A percentile compares a stretch with the other conserved stretches of the same genome.
Conservation (phyloP, 139 green algal genomes). For the Chlorella sp. region DNA sequence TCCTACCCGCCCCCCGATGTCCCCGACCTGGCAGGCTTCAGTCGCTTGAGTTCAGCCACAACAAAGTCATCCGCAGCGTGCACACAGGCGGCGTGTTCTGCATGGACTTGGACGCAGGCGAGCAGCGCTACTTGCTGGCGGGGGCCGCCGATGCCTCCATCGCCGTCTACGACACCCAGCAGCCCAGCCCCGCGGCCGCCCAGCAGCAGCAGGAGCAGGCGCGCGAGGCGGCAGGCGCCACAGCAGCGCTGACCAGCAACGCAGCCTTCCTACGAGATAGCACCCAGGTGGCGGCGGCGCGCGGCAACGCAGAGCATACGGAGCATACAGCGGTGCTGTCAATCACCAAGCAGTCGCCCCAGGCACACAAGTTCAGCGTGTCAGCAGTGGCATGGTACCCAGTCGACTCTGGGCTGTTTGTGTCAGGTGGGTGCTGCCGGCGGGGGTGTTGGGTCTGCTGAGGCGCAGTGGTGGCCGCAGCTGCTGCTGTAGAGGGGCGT, state of each 20-base stretch:
- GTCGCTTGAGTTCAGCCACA: slow-evolving; percentile 22
- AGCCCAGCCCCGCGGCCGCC: neutral
- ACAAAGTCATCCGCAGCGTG: slow-evolving; percentile 24
- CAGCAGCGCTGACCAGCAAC: neutral
- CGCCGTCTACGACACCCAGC: slow-evolving; percentile 65
- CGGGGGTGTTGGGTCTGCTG: no score
- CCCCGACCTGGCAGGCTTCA: slow-evolving; percentile 5
- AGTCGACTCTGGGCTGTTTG: slow-evolving; percentile 84
- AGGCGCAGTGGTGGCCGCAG: no score
- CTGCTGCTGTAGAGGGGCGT: no score
- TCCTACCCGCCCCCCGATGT: neutral
- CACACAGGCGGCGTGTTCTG: slow-evolving; percentile 55
- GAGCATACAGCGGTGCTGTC: slow-evolving; percentile 22
- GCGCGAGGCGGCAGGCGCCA: neutral
- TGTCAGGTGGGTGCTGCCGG: slow-evolving; percentile 45
- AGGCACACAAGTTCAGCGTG: slow-evolving; percentile 54
- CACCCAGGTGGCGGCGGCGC: neutral
- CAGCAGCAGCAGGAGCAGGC: neutral
- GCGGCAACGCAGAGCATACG: neutral
- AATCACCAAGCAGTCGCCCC: slow-evolving; percentile 15
- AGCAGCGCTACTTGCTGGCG: slow-evolving; percentile 76
- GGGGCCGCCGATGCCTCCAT: slow-evolving; percentile 49
- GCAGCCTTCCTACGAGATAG: neutral
- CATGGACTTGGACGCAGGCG: slow-evolving; percentile 68
- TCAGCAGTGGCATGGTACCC: slow-evolving; percentile 82